Conservation (phyloP, 1,284 basidiomycete species). For the Rugosomyces carneus region DNA sequence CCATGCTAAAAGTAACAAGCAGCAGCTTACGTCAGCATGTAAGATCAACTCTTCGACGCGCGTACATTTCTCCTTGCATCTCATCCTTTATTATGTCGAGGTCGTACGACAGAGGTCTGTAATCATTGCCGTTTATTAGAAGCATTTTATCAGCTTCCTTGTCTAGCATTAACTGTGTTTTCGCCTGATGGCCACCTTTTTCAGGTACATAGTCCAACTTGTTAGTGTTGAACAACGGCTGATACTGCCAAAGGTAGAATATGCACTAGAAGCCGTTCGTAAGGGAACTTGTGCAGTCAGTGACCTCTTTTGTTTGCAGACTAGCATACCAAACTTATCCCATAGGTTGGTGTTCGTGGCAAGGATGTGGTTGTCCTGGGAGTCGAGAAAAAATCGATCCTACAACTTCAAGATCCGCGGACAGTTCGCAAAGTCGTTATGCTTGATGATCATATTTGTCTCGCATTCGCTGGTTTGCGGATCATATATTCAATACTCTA, state of each 20-base stretch:
- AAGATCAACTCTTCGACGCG: constrained; percentile 42
- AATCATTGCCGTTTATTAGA: neutral
- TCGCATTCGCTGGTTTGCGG: constrained; percentile 90
- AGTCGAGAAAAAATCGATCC: constrained; percentile 97
- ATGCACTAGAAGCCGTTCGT: constrained; percentile 93
- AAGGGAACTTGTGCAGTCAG: constrained; percentile 96
- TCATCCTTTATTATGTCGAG: constrained; percentile 51
- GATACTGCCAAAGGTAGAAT: constrained; percentile 74
- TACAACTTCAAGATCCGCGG: constrained; percentile 96
- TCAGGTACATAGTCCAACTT: constrained; percentile 49
- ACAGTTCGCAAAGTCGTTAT: constrained; percentile 98
- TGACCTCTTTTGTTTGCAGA: constrained; percentile 13
- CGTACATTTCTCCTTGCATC: constrained; percentile 29
- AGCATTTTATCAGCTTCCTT: neutral
- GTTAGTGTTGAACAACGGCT: constrained; percentile 7
- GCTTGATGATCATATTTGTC: constrained; percentile 96
- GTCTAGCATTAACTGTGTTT: constrained; percentile 83
- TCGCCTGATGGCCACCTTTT: constrained; percentile 93
- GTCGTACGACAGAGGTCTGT: constrained; percentile 73
- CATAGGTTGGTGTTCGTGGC: constrained; percentile 91
- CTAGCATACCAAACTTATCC: neutral
- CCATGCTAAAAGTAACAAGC: no score
- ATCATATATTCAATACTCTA: constrained; percentile 1
- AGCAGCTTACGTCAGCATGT: constrained; percentile 19
- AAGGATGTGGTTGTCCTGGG: constrained; percentile 94